These are phyloP conservation scores for Neofusicoccum sp. DNA, from an alignment of 2,329 filamentous ascomycete species.

Conservation along the genomic window DNA sequence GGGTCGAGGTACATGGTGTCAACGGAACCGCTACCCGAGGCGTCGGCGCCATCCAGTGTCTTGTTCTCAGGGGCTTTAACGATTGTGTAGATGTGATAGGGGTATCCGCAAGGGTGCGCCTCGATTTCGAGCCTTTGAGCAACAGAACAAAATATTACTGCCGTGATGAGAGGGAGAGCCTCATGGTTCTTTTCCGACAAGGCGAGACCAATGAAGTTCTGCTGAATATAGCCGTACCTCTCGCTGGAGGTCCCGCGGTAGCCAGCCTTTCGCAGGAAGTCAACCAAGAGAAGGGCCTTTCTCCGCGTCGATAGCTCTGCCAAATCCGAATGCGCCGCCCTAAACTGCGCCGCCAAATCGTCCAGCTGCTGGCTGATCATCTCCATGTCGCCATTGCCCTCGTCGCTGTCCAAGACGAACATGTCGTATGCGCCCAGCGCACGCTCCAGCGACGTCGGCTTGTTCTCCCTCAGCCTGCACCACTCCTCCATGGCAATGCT, in stretches of 20 bases:
- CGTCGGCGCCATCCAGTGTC: slow-evolving; percentile 48
- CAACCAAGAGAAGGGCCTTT: slow-evolving; percentile 66
- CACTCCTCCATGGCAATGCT: slow-evolving; percentile 76
- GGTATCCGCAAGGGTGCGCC: slow-evolving; percentile 76
- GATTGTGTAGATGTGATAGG: slow-evolving; percentile 80
- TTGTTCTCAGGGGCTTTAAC: slow-evolving; percentile 62
- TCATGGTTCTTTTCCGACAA: slow-evolving; percentile 70
- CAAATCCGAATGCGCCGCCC: slow-evolving; percentile 52
- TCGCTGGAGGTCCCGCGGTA: slow-evolving; percentile 70
- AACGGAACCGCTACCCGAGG: slow-evolving; percentile 35
- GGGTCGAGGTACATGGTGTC: slow-evolving; percentile 78
- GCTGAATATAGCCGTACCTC: slow-evolving; percentile 76
- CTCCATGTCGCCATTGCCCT: slow-evolving; percentile 66
- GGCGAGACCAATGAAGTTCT: slow-evolving; percentile 83
- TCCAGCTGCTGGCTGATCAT: slow-evolving; percentile 64
- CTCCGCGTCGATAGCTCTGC: slow-evolving; percentile 59
- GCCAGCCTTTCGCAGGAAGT: slow-evolving; percentile 66
- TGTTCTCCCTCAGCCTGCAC: slow-evolving; percentile 55
- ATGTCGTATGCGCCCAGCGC: slow-evolving; percentile 83
- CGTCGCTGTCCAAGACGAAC: slow-evolving; percentile 69
- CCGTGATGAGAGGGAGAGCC: slow-evolving; percentile 81
- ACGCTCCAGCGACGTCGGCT: slow-evolving; percentile 64
- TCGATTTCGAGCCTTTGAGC: slow-evolving; percentile 72
- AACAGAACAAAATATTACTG: slow-evolving; percentile 80
- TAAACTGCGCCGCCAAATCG: slow-evolving; percentile 58